Evolutionary conservation across 768 basidiomycete species (phyloP), one percentile per base, ranked within the genome.

Genomic region (Saitozyma sp.): DNA sequence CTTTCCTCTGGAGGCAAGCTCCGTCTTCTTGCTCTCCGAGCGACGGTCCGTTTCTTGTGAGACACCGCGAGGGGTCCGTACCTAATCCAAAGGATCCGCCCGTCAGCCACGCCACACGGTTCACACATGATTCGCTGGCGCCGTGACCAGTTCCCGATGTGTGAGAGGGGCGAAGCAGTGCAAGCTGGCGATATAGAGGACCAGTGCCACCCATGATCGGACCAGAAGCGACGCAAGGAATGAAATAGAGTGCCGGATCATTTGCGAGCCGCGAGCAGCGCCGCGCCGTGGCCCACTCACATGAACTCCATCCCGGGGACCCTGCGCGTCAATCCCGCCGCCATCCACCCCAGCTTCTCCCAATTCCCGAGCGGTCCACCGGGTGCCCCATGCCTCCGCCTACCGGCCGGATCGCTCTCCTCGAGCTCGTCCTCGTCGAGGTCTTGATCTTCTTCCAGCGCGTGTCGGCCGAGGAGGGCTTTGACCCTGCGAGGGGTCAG

Each of bases 41-140:
- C 80, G 0, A 82, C 70, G 5, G 78, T 80, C 4, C 92, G 84
- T 73, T 89, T 88, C 80, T 91, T 96, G 75, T 88, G 88, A 76
- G 94, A 90, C 40, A 91, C 83, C 0, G 87, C 87, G 11, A 99
- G 82, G 17, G 96, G 95, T 1, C 96, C 96, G 29, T 93, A 84
- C 92, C 95, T 97, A 43, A 40, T 29, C 2, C 5, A 29, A 29
- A 2, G 2, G 29, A 29, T 29, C 29, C 29, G 29, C 29, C 2
- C 2, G 29, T 29, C 29, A 29, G 29, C 29, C 29, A 29, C 5
- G 29, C 2, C 5, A 29, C 29, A 29, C 29, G 29, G 29, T 29
- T 29, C 29, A 29, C 29, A 29, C 29, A 29, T 29, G 29, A 29
- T 29, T 29, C 29, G 29, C 29, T 29, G 29, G 2, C 29, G 29